These are phyloP conservation scores for Limnomonas spitsbergensis DNA, from an alignment of 139 green algal genomes.

Conservation along the genomic window DNA sequence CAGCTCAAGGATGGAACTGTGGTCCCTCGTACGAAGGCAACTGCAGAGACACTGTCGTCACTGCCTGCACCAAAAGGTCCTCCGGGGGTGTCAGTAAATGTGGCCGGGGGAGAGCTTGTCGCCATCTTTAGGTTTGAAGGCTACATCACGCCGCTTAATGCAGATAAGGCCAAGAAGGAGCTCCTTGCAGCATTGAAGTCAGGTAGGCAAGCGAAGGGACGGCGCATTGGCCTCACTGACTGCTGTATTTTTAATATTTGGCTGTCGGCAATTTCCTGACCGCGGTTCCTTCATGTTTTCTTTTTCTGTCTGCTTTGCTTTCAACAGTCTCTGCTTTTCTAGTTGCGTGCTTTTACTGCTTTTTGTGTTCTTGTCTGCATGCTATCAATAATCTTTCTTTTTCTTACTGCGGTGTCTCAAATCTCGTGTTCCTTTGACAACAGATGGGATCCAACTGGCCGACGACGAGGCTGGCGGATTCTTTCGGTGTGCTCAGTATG, in stretches of 20 bases:
- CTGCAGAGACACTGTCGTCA: constrained; percentile 1
- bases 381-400: too few species aligned
- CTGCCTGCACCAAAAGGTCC: not conserved
- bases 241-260: too few species aligned
- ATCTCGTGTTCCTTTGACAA: too few species aligned
- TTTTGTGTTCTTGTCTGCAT: too few species aligned
- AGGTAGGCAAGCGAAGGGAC: too few species aligned
- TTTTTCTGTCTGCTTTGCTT: too few species aligned
- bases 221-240: too few species aligned
- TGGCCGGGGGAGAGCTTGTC: constrained; percentile 59
- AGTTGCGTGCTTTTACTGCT: too few species aligned
- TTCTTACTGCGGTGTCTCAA: too few species aligned
- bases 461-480: constrained; percentile 38
- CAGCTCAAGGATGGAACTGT: not conserved
- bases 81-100: constrained; percentile 25
- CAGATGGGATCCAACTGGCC: constrained; percentile 50
- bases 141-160: constrained; percentile 49
- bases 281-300: too few species aligned
- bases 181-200: constrained; percentile 33
- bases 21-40: not conserved
- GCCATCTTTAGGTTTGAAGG: constrained; percentile 55
- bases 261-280: too few species aligned
- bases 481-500: constrained; percentile 62
- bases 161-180: constrained; percentile 21
- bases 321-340: too few species aligned